Evolutionary conservation across 2,329 filamentous ascomycete genomes (phyloP).

Genomic region (Ophiostoma himal-ulmi): DNA sequence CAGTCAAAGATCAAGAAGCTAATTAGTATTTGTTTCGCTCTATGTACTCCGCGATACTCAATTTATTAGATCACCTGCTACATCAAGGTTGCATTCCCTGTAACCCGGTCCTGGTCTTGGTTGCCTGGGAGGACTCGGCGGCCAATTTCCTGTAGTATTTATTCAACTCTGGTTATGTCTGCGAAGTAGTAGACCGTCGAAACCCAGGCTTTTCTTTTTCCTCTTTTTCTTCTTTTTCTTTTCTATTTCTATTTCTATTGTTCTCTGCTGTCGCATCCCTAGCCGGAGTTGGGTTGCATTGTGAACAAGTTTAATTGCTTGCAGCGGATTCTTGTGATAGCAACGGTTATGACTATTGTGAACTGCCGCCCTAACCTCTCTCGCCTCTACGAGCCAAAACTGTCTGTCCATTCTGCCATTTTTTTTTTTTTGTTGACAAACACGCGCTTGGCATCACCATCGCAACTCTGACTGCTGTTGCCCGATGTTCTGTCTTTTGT

Average conservation of each 20-base stretch:
- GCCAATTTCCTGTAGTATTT: not conserved
- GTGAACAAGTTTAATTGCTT: not conserved
- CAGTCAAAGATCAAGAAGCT: not conserved
- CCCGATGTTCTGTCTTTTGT: not conserved
- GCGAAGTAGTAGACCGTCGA: too few relatives aligned
- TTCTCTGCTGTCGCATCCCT: not conserved
- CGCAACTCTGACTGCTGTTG: conserved; percentile 6
- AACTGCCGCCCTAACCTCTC: not conserved
- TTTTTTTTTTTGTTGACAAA: not conserved
- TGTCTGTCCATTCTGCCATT: too few relatives aligned
- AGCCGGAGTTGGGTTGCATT: not conserved
- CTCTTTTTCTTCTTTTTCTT: not conserved
- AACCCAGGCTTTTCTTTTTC: too few relatives aligned
- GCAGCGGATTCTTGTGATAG: not conserved
- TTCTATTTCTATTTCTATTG: not conserved
- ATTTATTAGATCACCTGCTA: not conserved
- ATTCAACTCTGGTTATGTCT: not conserved
- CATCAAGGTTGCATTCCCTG: not conserved
- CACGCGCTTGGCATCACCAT: not conserved
- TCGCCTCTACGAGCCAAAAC: too few relatives aligned
- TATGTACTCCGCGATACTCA: not conserved
- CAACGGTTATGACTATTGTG: not conserved
- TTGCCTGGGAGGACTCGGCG: conserved; percentile 1
- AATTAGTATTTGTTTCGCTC: not conserved
- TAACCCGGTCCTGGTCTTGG: not conserved